Base-by-base conservation (phyloP, 371 early-diverging fungal species). In the Thermomucor indicae-seudaticae region DNA sequence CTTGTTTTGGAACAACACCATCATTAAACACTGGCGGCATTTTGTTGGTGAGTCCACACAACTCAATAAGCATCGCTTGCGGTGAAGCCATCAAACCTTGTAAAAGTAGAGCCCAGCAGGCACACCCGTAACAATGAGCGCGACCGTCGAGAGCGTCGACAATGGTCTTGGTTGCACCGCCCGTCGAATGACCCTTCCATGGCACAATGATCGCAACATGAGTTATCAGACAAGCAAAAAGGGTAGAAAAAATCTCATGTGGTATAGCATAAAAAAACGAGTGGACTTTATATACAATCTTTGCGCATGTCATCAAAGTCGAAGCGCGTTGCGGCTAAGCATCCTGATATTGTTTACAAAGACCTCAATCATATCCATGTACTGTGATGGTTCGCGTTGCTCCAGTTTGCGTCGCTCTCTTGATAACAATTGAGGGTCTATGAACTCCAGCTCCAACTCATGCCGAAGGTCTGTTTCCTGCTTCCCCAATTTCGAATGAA, bases 391-490 rank as follows among this genome's bases (percentile, higher is more conserved):
- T 32, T 71, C 69, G 38, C 55, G 55, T 45, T 61, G 65, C 10
- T 62, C 65, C 20, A 65, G 41, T 27, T 66, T 72, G 3, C 43
- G 20, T n/a, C 66, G 58, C 47, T 80, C 82, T 6, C 34, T 45
- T 1, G 61, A 60, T 23, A 84, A 43, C 16, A 56, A 27, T 12
- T 32, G 51, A 22, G 79, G 60, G 31, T 80, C 66, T 10, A 75
- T 62, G 53, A 84, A 70, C 43, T 84, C 84, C 24, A 84, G 50
- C 39, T 84, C 84, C 35, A 84, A 58, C 49, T 84, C 84, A 57
- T 84, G 84, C 3, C 81, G 75, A 7, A 74, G 28, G 10, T 80
- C 79, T 3, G 58, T 47, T 7, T 62, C 45, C 7, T 48, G 25
- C 38, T 42, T 47, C 28, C 25, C 20, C n/a, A 19, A 6, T 46